A percentile compares a stretch with the other conserved stretches of the same genome.
Evolutionary conservation across 2,329 filamentous ascomycete species (phyloP).

Genomic region (Saccharata proteae): DNA sequence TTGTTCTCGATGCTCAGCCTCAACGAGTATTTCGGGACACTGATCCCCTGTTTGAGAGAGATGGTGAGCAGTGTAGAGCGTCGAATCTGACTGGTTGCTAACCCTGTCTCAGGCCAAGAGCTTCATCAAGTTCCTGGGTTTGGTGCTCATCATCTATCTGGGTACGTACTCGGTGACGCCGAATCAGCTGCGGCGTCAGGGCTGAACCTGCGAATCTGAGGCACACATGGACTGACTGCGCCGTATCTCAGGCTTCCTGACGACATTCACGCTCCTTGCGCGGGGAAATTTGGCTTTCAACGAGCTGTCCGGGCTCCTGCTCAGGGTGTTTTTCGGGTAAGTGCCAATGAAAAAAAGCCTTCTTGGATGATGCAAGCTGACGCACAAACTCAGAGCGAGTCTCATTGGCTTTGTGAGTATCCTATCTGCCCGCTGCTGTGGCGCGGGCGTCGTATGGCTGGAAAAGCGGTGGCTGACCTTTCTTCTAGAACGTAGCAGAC

Average conservation of each 20-base stretch:
- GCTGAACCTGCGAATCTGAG: neutral
- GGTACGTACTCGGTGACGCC: slow-evolving; percentile 29
- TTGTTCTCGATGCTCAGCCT: slow-evolving; percentile 79
- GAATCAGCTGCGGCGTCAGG: too few relatives aligned
- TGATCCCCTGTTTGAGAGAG: slow-evolving; percentile 78
- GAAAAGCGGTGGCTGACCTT: slow-evolving; percentile 3
- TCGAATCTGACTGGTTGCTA: slow-evolving; percentile 5
- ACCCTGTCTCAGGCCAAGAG: slow-evolving; percentile 52
- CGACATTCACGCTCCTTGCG: slow-evolving; percentile 71
- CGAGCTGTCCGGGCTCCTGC: slow-evolving; percentile 63
- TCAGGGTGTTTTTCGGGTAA: slow-evolving; percentile 67
- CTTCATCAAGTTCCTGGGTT: slow-evolving; percentile 69
- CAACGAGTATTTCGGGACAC: slow-evolving; percentile 79
- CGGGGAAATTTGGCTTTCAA: slow-evolving; percentile 52
- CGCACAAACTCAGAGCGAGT: slow-evolving; percentile 3
- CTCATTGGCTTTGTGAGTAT: slow-evolving; percentile 54
- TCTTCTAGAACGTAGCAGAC: slow-evolving; percentile 31
- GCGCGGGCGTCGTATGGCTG: neutral
- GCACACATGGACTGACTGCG: slow-evolving; percentile 1
- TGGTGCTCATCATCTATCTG: slow-evolving; percentile 71
- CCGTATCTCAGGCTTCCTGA: slow-evolving; percentile 58
- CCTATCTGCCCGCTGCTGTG: neutral
- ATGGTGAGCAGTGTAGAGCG: slow-evolving; percentile 46
- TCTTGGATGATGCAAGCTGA: slow-evolving; percentile 9
- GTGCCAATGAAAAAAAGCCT: slow-evolving; percentile 12